Evolutionary conservation across 345 rosid genomes (phyloP).

Genomic region (Eutrema japonicum): DNA sequence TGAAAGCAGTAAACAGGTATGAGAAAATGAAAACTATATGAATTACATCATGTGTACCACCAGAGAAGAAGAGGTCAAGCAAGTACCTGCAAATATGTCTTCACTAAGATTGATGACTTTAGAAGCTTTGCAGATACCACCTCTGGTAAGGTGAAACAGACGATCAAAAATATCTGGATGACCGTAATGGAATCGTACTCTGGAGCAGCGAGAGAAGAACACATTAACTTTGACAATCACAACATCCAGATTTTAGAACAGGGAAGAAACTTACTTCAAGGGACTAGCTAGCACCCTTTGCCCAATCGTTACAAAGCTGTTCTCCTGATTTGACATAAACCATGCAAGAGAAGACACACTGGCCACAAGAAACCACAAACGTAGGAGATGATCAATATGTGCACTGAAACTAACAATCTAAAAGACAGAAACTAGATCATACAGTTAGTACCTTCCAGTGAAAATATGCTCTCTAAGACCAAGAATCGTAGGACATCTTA

Average conservation of each 20-base stretch:
- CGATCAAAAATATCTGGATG: constrained; percentile 96
- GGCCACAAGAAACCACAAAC: constrained; percentile 42
- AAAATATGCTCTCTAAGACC: constrained; percentile 85
- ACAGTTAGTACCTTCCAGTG: constrained; percentile 69
- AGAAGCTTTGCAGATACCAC: constrained; percentile 93
- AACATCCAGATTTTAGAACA: constrained; percentile 13
- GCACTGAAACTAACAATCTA: constrained; percentile 5
- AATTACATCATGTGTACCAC: not conserved
- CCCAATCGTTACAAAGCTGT: constrained; percentile 81
- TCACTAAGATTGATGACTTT: constrained; percentile 85
- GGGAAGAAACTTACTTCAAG: constrained; percentile 53
- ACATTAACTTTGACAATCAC: constrained; percentile 21
- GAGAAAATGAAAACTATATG: constrained; percentile 18
- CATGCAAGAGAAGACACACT: constrained; percentile 91
- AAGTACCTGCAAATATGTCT: constrained; percentile 76
- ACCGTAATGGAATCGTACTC: constrained; percentile 94
- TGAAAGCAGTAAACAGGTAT: constrained; percentile 38
- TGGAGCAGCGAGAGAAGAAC: constrained; percentile 39
- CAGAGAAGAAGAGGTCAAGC: constrained; percentile 18
- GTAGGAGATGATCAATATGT: constrained; percentile 29
- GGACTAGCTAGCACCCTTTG: constrained; percentile 81
- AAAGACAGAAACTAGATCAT: constrained; percentile 7
- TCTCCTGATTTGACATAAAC: constrained; percentile 93
- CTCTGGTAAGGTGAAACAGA: constrained; percentile 86
- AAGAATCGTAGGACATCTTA: constrained; percentile 72